These are phyloP conservation scores for Globisporangium viniferum DNA, from an alignment of 352 stramenopile genomes.

Conservation along the genomic window DNA sequence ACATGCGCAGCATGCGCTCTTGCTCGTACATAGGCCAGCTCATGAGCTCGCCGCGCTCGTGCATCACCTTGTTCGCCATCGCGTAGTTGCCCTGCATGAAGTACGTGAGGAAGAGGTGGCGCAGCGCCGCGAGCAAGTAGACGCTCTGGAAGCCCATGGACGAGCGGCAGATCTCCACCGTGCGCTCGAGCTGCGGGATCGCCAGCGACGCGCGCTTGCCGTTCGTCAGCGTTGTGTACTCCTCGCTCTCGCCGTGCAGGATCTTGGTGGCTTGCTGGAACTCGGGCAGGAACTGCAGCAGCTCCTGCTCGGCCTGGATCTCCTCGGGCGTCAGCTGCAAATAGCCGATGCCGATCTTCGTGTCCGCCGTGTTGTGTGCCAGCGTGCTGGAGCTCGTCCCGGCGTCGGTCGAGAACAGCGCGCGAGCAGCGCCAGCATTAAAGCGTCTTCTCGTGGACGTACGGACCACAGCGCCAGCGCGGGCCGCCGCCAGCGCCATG, in stretches of 20 bases:
- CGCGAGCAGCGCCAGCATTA: neutral
- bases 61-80: slow-evolving; percentile 50
- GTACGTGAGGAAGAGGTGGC: slow-evolving; percentile 56
- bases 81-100: slow-evolving; percentile 62
- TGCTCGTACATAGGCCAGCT: slow-evolving; percentile 66
- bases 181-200: slow-evolving; percentile 54
- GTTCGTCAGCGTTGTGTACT: slow-evolving; percentile 40
- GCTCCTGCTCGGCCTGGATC: slow-evolving; percentile 58
- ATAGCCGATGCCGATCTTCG: slow-evolving; percentile 63
- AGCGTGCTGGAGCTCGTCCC: slow-evolving; percentile 27
- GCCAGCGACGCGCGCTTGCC: slow-evolving; percentile 45
- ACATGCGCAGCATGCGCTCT: slow-evolving; percentile 61
- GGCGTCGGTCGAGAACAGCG: slow-evolving; percentile 14
- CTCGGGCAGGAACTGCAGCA: slow-evolving; percentile 60
- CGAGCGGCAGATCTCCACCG: slow-evolving; percentile 73
- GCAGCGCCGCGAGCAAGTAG: slow-evolving; percentile 56
- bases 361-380: slow-evolving; percentile 46
- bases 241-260: slow-evolving; percentile 36
- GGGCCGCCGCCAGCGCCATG: neutral
- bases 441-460: neutral
- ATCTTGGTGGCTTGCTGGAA: slow-evolving; percentile 64
- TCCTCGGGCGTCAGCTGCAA: slow-evolving; percentile 62
- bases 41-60: slow-evolving; percentile 69
- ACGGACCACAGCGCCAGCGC: neutral
- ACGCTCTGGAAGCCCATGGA: slow-evolving; percentile 73